These are phyloP conservation scores for Pseudogymnoascus sp. DNA, from an alignment of 2,329 filamentous ascomycete genomes.

Conservation along the genomic window DNA sequence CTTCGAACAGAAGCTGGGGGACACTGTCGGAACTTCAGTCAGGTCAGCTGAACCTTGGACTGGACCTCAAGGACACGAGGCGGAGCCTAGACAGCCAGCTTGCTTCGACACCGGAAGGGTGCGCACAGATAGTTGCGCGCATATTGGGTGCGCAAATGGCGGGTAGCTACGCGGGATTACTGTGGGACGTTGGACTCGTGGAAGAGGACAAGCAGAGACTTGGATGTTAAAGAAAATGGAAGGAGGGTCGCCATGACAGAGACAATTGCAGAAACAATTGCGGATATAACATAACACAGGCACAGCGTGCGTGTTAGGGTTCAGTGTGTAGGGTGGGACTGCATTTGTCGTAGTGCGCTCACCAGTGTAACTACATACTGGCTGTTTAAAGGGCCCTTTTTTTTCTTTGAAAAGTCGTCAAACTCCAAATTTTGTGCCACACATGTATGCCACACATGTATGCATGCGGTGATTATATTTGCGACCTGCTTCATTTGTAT, in stretches of 20 bases:
- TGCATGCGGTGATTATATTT: not conserved
- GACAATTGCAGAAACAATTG: not conserved
- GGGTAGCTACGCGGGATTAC: not conserved
- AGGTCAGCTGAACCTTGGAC: not conserved
- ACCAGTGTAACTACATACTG: not conserved
- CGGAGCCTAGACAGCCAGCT: not conserved
- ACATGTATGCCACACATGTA: not conserved
- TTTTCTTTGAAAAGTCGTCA: not conserved
- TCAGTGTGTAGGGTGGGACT: not conserved
- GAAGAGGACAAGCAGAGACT: not conserved
- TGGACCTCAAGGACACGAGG: not conserved
- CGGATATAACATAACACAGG: not conserved
- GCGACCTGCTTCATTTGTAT: not conserved
- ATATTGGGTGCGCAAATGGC: not conserved
- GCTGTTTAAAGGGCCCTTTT: not conserved
- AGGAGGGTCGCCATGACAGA: not conserved
- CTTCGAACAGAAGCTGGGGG: not conserved
- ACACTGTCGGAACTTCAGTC: slow-evolving; percentile 6
- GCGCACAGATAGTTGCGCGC: not conserved
- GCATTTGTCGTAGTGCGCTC: not conserved
- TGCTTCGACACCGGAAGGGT: not conserved
- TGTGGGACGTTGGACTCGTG: slow-evolving; percentile 1
- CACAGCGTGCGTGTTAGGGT: not conserved
- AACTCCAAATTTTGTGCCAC: slow-evolving; percentile 1
- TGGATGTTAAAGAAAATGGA: not conserved